Evolutionary conservation across 352 stramenopile species (phyloP).

Genomic region (Globisporangium lucens): DNA sequence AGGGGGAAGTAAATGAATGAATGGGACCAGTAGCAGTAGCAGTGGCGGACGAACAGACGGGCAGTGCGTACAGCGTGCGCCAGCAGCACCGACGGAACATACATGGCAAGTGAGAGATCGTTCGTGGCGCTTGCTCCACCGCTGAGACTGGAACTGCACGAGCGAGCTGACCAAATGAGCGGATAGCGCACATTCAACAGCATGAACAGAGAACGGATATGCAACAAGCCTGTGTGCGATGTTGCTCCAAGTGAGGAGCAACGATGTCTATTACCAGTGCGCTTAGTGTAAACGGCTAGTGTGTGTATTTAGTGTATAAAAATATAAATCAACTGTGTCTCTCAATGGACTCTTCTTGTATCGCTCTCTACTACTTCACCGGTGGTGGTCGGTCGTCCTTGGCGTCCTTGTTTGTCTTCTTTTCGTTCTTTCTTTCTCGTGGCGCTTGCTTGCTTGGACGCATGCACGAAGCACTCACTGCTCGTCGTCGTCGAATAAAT

Average conservation of each 20-base stretch:
- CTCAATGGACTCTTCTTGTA: constrained; percentile 2
- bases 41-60: background rate
- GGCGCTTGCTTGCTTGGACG: background rate
- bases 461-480: background rate
- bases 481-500: constrained; percentile 13
- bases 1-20: background rate
- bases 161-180: background rate
- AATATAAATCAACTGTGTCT: constrained; percentile 9
- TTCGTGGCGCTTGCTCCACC: background rate
- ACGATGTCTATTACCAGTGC: background rate
- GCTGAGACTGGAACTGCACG: no score
- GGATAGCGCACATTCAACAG: background rate
- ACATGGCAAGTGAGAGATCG: background rate
- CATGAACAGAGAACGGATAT: background rate
- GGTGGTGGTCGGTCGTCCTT: background rate
- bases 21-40: background rate
- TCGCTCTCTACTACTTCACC: constrained; percentile 10
- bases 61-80: no score
- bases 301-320: constrained; percentile 8
- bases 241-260: background rate
- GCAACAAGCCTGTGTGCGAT: background rate
- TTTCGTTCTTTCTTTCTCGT: constrained; percentile 1
- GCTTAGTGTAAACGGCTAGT: background rate
- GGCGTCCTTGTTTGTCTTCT: background rate
- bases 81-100: background rate